These are phyloP conservation scores for Cryptosporidium viatorum DNA, from an alignment of 169 alveolate species.

Conservation along the genomic window DNA sequence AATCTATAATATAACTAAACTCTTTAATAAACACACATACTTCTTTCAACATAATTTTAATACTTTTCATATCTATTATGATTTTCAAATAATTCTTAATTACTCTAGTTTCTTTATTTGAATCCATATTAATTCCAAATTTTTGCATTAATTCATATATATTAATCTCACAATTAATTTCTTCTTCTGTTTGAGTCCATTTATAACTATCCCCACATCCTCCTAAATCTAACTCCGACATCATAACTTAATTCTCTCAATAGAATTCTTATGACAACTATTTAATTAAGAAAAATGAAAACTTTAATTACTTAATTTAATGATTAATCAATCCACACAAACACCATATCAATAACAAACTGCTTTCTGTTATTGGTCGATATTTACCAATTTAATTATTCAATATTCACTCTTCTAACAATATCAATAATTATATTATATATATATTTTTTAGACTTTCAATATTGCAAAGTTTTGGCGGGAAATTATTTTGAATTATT, in stretches of 20 bases:
- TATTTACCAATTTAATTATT: not conserved
- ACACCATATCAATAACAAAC: not conserved
- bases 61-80: not conserved
- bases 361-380: too few relatives aligned
- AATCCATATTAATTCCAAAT: slow-evolving; percentile 1
- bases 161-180: slow-evolving; percentile 33
- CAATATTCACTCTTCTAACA: not conserved
- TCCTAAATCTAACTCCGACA: not conserved
- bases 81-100: not conserved
- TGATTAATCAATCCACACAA: not conserved
- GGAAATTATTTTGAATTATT: not conserved
- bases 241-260: not conserved
- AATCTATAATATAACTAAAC: slow-evolving; percentile 1
- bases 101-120: not conserved
- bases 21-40: slow-evolving; percentile 6
- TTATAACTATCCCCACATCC: slow-evolving; percentile 12
- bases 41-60: not conserved
- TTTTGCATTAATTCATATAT: not conserved
- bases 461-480: slow-evolving; percentile 15
- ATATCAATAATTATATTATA: too few relatives aligned
- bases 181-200: slow-evolving; percentile 59
- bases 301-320: too few relatives aligned
- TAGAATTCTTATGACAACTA: too few relatives aligned
- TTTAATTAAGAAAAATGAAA: too few relatives aligned
- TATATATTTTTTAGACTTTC: not conserved